Conservation (phyloP, 2,329 filamentous ascomycete genomes). For the Podosphaera leucotricha region DNA sequence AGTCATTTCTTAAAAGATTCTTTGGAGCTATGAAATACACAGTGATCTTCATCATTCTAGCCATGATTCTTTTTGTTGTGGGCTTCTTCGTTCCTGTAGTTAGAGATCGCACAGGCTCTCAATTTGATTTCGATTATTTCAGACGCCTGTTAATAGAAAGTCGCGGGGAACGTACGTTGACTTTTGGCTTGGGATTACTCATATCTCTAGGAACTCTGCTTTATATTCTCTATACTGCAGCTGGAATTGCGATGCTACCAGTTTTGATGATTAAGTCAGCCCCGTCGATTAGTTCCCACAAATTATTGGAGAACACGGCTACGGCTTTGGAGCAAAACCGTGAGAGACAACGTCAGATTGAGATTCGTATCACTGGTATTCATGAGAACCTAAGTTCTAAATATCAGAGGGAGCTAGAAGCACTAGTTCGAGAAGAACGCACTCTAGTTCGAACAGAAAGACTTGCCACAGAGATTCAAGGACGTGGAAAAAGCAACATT, state of each 20-base stretch:
- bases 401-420: slow-evolving; percentile 71
- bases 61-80: slow-evolving; percentile 65
- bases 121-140: slow-evolving; percentile 78
- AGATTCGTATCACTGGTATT: slow-evolving; percentile 59
- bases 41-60: slow-evolving; percentile 54
- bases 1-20: slow-evolving; percentile 46
- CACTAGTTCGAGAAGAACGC: slow-evolving; percentile 69
- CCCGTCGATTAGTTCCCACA: slow-evolving; percentile 61
- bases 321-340: slow-evolving; percentile 68
- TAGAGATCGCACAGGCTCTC: slow-evolving; percentile 36
- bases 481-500: slow-evolving; percentile 51
- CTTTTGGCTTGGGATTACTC: slow-evolving; percentile 72
- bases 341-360: slow-evolving; percentile 77
- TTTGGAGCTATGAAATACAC: slow-evolving; percentile 85
- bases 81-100: slow-evolving; percentile 84
- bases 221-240: slow-evolving; percentile 72
- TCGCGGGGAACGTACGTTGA: slow-evolving; percentile 76
- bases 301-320: slow-evolving; percentile 51
- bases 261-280: slow-evolving; percentile 82
- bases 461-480: slow-evolving; percentile 59
- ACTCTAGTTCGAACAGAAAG: slow-evolving; percentile 77
- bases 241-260: slow-evolving; percentile 71
- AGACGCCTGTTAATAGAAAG: slow-evolving; percentile 64
- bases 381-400: slow-evolving; percentile 55
- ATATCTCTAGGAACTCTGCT: slow-evolving; percentile 68